A percentile compares a stretch with the other conserved stretches of the same genome.
Evolutionary conservation across 768 basidiomycete genomes (phyloP).

Genomic region (Rhizopogon vinicolor): DNA sequence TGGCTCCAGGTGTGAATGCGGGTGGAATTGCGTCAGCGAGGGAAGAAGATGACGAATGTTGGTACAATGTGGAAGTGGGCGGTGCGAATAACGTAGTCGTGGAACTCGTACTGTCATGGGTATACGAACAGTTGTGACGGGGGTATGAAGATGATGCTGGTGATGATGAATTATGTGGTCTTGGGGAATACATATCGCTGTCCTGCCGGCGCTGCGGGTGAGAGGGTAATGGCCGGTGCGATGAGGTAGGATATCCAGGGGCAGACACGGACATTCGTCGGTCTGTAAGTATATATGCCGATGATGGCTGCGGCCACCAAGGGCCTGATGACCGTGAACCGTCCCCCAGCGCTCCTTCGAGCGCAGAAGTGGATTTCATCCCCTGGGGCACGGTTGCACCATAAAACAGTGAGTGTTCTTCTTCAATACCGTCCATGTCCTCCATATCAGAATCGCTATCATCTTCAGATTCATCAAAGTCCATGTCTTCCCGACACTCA

Average conservation of each 20-base stretch:
- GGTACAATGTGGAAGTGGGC: conserved; percentile 15
- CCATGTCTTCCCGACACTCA: conserved; percentile 14
- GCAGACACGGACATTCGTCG: conserved; percentile 27
- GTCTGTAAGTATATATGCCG: conserved; percentile 10
- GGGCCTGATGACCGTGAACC: conserved; percentile 8
- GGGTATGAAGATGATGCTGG: conserved; percentile 12
- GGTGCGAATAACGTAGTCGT: conserved; percentile 16
- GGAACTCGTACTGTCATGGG: conserved; percentile 17
- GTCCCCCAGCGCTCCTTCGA: conserved; percentile 28
- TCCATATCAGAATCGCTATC: conserved; percentile 30
- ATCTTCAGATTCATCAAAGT: conserved; percentile 28
- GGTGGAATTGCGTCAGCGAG: conserved; percentile 20
- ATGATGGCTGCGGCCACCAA: conserved; percentile 7
- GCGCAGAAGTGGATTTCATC: conserved; percentile 27
- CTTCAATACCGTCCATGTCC: conserved; percentile 28
- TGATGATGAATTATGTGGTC: conserved; percentile 1
- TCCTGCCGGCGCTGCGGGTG: conserved; percentile 11
- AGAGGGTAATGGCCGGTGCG: conserved; percentile 11
- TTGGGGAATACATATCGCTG: conserved; percentile 14
- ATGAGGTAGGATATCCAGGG: conserved; percentile 23
- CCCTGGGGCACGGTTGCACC: conserved; percentile 16
- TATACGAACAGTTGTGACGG: conserved; percentile 14
- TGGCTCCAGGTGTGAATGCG: conserved; percentile 10
- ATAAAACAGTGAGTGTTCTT: conserved; percentile 16
- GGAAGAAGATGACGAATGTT: conserved; percentile 18